Percentiles rank a stretch among this genome's conserved stretches.
These are phyloP conservation scores for Psilocybe cubensis DNA, from an alignment of 768 basidiomycete species.

Conservation along the genomic window DNA sequence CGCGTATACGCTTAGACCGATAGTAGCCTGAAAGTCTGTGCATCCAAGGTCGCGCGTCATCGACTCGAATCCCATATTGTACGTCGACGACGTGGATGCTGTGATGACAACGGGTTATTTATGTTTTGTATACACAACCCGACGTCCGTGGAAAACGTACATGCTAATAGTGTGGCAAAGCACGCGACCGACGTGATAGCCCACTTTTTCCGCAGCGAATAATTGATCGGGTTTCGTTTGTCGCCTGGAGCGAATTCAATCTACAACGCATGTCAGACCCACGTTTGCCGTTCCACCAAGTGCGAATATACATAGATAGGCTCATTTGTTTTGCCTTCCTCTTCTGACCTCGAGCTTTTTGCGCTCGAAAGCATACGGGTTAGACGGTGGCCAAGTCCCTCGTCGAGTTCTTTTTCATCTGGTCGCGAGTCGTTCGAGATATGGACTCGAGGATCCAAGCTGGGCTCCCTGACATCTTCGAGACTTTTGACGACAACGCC, in stretches of 20 bases:
- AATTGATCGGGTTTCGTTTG: conserved; percentile 40
- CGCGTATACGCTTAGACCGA: conserved; percentile 56
- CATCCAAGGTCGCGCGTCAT: conserved; percentile 59
- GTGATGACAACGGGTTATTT: neutral
- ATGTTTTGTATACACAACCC: conserved; percentile 4
- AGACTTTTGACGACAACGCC: conserved; percentile 31
- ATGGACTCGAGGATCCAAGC: conserved; percentile 41
- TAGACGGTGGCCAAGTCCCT: conserved; percentile 33
- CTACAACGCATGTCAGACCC: conserved; percentile 11
- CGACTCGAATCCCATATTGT: conserved; percentile 56
- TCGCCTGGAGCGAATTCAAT: conserved; percentile 29
- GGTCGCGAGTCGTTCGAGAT: conserved; percentile 28
- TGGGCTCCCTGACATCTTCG: conserved; percentile 33
- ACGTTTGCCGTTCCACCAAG: neutral
- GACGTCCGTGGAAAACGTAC: conserved; percentile 33
- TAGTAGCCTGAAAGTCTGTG: conserved; percentile 46
- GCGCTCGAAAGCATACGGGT: conserved; percentile 30
- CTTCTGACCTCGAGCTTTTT: conserved; percentile 10
- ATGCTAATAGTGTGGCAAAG: conserved; percentile 49
- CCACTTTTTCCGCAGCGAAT: conserved; percentile 44
- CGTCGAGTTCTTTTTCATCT: conserved; percentile 34
- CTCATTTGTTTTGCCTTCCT: conserved; percentile 15
- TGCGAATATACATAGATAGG: conserved; percentile 26
- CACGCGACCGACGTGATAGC: conserved; percentile 49
- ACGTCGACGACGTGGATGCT: conserved; percentile 59